These are phyloP conservation scores for Penicillium sp. DNA, from an alignment of 2,329 filamentous ascomycete species.

Conservation along the genomic window DNA sequence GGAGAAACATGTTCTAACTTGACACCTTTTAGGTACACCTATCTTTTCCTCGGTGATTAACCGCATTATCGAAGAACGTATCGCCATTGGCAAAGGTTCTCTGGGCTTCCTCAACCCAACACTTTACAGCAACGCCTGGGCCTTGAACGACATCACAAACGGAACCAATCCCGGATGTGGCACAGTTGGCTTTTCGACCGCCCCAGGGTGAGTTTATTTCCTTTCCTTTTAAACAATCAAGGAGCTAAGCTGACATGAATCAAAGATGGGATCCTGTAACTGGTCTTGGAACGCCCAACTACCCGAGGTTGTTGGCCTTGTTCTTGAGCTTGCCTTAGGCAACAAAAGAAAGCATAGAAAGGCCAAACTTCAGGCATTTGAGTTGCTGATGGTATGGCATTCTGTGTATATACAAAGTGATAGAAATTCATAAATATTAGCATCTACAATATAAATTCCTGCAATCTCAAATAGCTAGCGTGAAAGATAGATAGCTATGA, in stretches of 20 bases:
- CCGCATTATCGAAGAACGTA: slow-evolving; percentile 59
- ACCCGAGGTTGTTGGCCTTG: slow-evolving; percentile 27
- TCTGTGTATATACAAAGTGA: neutral
- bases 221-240: neutral
- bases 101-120: slow-evolving; percentile 61
- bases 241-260: neutral
- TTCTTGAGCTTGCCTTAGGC: slow-evolving; percentile 22
- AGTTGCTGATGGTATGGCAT: neutral
- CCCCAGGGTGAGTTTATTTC: neutral
- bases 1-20: neutral
- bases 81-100: slow-evolving; percentile 45
- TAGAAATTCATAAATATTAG: neutral
- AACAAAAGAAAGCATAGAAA: neutral
- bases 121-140: slow-evolving; percentile 42
- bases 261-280: slow-evolving; percentile 30
- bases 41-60: slow-evolving; percentile 56
- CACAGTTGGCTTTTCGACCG: neutral
- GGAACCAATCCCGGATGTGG: neutral
- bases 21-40: slow-evolving; percentile 38
- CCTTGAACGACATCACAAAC: slow-evolving; percentile 8
- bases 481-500: no score
- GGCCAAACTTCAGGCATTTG: neutral
- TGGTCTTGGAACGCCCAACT: slow-evolving; percentile 30
- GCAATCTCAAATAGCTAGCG: neutral
- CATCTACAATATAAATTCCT: neutral